These are phyloP conservation scores for Ceratocystis ficicola DNA, from an alignment of 2,329 filamentous ascomycete species.

Conservation along the genomic window DNA sequence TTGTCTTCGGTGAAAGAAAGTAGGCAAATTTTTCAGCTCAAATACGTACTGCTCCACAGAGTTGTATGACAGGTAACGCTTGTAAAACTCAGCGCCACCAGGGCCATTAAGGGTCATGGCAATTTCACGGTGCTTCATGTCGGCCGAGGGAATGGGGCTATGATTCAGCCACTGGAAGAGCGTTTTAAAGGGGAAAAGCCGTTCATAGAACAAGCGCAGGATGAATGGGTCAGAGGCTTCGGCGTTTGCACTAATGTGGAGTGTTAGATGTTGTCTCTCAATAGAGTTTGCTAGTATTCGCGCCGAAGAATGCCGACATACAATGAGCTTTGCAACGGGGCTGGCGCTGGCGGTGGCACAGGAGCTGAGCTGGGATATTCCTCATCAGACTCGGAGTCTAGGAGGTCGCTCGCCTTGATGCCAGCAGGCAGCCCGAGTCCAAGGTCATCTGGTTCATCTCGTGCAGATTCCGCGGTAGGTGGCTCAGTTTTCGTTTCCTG, in stretches of 20 bases:
- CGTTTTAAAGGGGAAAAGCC: conserved; percentile 85
- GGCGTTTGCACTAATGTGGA: conserved; percentile 15
- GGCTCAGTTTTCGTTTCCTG: neutral
- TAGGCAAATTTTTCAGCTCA: neutral
- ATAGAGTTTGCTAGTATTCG: neutral
- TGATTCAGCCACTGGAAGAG: conserved; percentile 98
- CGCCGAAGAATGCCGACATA: neutral
- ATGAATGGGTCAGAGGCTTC: conserved; percentile 37
- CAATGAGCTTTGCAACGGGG: conserved; percentile 26
- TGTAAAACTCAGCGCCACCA: conserved; percentile 53
- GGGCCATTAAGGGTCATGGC: conserved; percentile 79
- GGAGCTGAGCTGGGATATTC: conserved; percentile 40
- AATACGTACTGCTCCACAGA: conserved; percentile 40
- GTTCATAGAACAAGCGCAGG: conserved; percentile 89
- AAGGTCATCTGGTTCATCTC: conserved; percentile 35
- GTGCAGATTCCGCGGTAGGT: conserved; percentile 30
- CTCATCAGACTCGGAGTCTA: conserved; percentile 47
- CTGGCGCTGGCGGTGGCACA: conserved; percentile 30
- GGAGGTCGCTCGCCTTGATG: conserved; percentile 38
- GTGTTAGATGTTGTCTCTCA: conserved; percentile 7
- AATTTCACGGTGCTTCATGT: conserved; percentile 91
- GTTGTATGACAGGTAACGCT: conserved; percentile 69
- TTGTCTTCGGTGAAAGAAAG: conserved; percentile 21
- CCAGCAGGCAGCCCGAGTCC: conserved; percentile 2
- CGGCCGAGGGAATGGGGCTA: conserved; percentile 67